phyloP scores from a whole-genome alignment of 2,329 filamentous ascomycete species.

The Aureobasidium sp. region DNA sequence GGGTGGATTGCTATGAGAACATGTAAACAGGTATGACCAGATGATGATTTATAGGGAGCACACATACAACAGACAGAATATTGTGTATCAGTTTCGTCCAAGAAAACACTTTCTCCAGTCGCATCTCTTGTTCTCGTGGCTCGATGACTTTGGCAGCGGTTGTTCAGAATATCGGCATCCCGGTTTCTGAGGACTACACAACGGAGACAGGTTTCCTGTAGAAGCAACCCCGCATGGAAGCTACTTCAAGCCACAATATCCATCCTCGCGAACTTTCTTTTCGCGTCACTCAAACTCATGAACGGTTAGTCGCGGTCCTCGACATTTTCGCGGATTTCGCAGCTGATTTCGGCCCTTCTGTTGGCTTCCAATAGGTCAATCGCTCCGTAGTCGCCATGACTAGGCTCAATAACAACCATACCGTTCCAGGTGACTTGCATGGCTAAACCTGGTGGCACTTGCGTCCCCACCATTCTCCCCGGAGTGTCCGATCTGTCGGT shows the following conservation, averaged over 20 bases:
- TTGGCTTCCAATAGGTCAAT: neutral
- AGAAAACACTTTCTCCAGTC: neutral
- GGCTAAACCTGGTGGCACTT: neutral
- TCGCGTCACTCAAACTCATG: neutral
- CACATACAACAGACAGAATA: neutral
- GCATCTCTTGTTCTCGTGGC: too few species aligned
- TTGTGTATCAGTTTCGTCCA: too few species aligned
- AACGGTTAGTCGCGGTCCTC: too few species aligned
- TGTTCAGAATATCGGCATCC: neutral
- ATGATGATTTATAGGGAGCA: neutral
- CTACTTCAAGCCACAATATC: neutral
- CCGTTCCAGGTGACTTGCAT: neutral
- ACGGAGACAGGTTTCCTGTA: neutral
- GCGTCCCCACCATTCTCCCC: neutral
- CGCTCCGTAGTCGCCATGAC: neutral
- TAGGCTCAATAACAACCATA: neutral
- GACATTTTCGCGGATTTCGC: neutral
- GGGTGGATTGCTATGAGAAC: neutral
- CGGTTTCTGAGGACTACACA: neutral
- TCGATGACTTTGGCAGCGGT: too few species aligned
- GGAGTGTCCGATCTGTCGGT: neutral
- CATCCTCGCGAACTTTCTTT: neutral
- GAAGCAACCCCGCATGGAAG: neutral
- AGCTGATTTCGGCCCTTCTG: constrained; percentile 5
- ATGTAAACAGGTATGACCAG: neutral